Evolutionary conservation across 345 rosid species (phyloP).

Genomic region (Rubroshorea leprosula): DNA sequence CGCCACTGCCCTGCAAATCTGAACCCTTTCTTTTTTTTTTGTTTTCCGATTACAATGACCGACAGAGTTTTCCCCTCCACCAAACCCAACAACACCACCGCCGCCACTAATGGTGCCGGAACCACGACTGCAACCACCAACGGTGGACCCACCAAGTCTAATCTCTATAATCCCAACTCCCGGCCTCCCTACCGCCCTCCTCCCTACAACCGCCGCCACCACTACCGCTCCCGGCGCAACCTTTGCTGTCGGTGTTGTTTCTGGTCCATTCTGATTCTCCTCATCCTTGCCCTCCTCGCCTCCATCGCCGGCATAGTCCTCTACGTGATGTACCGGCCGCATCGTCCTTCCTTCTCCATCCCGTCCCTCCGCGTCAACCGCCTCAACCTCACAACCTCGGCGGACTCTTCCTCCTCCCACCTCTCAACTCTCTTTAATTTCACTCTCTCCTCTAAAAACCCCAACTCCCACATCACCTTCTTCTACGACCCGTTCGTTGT

Average conservation of each 20-base stretch:
- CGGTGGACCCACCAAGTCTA: no score
- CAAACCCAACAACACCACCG: slow-evolving; percentile 31
- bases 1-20: neutral
- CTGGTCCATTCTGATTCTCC: slow-evolving; percentile 64
- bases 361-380: slow-evolving; percentile 67
- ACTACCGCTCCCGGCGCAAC: slow-evolving; percentile 49
- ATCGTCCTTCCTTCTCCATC: slow-evolving; percentile 62
- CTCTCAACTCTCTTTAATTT: slow-evolving; percentile 67
- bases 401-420: slow-evolving; percentile 61
- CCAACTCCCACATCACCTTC: slow-evolving; percentile 67
- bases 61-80: slow-evolving; percentile 78
- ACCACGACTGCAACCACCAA: slow-evolving; percentile 7
- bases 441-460: slow-evolving; percentile 69
- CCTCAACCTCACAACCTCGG: slow-evolving; percentile 60
- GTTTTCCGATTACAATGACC: slow-evolving; percentile 24
- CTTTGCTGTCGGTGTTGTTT: slow-evolving; percentile 83
- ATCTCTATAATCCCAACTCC: slow-evolving; percentile 48
- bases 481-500: slow-evolving; percentile 56
- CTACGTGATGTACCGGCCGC: slow-evolving; percentile 75
- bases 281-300: slow-evolving; percentile 53
- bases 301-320: slow-evolving; percentile 67
- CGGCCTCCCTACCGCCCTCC: slow-evolving; percentile 64
- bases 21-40: neutral
- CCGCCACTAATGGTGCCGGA: slow-evolving; percentile 13
- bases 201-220: slow-evolving; percentile 47